phyloP scores from a whole-genome alignment of 441 rosid genomes.

The Euphorbia corollata region DNA sequence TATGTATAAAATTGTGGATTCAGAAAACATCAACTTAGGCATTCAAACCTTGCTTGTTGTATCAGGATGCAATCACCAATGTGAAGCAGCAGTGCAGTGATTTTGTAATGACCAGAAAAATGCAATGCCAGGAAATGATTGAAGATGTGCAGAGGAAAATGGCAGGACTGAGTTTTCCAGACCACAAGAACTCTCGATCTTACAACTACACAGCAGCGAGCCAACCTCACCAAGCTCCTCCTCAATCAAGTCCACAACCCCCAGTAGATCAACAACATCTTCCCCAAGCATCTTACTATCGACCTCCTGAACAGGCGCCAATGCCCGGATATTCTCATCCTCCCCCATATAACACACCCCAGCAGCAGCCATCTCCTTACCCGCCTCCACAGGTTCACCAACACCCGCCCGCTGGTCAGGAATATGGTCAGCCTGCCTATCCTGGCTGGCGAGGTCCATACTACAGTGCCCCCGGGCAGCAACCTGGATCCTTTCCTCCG shows the following conservation, averaged over 20 bases:
- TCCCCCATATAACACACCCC: conserved; percentile 45
- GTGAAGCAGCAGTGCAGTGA: conserved; percentile 95
- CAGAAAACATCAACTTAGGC: no score
- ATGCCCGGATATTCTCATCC: conserved; percentile 50
- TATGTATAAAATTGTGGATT: no score
- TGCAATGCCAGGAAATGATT: conserved; percentile 92
- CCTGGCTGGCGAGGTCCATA: conserved; percentile 93
- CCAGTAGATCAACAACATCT: conserved; percentile 41
- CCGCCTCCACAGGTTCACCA: conserved; percentile 55
- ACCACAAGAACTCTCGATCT: conserved; percentile 49
- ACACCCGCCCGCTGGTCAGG: conserved; percentile 53
- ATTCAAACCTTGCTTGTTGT: background rate
- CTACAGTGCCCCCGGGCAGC: conserved; percentile 64
- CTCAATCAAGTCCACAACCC: conserved; percentile 40
- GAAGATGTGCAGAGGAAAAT: conserved; percentile 87
- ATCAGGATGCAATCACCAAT: conserved; percentile 87
- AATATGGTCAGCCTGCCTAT: conserved; percentile 77
- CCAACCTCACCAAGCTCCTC: conserved; percentile 46
- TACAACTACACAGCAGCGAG: conserved; percentile 55
- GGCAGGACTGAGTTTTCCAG: conserved; percentile 86
- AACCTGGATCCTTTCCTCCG: conserved; percentile 52
- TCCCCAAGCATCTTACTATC: conserved; percentile 50
- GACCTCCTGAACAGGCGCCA: conserved; percentile 61
- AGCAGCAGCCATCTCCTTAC: conserved; percentile 41
- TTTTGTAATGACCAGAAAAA: conserved; percentile 90